These are phyloP conservation scores for Lentinula lateritia DNA, from an alignment of 768 basidiomycete genomes.

Conservation along the genomic window DNA sequence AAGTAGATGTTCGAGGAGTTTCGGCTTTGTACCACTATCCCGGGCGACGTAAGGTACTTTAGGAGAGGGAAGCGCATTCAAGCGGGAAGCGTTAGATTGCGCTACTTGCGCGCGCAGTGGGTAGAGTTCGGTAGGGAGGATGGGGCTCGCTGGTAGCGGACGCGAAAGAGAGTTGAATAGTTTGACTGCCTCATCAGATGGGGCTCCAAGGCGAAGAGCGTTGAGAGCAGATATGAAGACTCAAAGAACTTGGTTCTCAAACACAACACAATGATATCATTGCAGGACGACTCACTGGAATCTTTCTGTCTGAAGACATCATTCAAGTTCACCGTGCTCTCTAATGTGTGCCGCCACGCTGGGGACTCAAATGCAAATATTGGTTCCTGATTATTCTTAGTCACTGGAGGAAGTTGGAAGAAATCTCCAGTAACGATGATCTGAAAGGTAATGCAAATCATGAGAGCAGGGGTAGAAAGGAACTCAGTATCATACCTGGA, in stretches of 20 bases:
- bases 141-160: conserved; percentile 11
- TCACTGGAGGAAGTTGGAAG: conserved; percentile 79
- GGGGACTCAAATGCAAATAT: conserved; percentile 73
- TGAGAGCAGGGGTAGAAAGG: background rate
- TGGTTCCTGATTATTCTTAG: conserved; percentile 37
- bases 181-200: conserved; percentile 20
- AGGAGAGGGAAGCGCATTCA: conserved; percentile 40
- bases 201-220: conserved; percentile 59
- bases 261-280: background rate
- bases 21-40: conserved; percentile 45
- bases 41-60: conserved; percentile 39
- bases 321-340: conserved; percentile 56
- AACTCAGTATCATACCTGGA: conserved; percentile 43
- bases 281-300: conserved; percentile 35
- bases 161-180: conserved; percentile 12
- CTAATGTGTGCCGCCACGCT: conserved; percentile 55
- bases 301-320: conserved; percentile 78
- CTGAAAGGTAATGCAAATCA: conserved; percentile 22
- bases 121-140: conserved; percentile 51
- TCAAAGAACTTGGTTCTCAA: conserved; percentile 16
- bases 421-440: conserved; percentile 78
- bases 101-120: conserved; percentile 69
- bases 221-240: conserved; percentile 73
- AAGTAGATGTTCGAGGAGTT: conserved; percentile 57
- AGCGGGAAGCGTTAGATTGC: conserved; percentile 50